phyloP scores from a whole-genome alignment of 306 rosid species.

The Astragalus membranaceus region DNA sequence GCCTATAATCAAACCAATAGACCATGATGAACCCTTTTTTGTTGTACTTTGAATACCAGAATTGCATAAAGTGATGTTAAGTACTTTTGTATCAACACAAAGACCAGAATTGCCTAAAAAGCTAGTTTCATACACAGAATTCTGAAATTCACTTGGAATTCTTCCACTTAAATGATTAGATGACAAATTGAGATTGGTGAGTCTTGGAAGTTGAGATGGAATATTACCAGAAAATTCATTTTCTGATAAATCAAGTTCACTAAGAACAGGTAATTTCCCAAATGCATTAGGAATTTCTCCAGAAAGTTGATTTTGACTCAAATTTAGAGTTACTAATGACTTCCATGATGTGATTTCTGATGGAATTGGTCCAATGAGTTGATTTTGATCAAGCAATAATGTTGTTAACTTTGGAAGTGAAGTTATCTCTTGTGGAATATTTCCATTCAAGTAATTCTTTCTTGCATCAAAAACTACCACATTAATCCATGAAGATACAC shows the following conservation, averaged over 20 bases:
- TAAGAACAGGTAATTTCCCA: conserved; percentile 42
- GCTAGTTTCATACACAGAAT: conserved; percentile 30
- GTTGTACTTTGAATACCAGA: conserved; percentile 11
- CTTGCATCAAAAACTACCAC: conserved; percentile 44
- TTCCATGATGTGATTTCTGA: conserved; percentile 37
- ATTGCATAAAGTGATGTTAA: conserved; percentile 37
- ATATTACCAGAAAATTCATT: conserved; percentile 54
- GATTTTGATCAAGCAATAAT: conserved; percentile 48
- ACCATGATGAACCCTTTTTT: conserved; percentile 33
- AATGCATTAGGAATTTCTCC: conserved; percentile 44
- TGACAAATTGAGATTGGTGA: conserved; percentile 28
- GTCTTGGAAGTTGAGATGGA: conserved; percentile 33
- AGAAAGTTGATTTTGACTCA: conserved; percentile 39
- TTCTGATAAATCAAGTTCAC: conserved; percentile 54
- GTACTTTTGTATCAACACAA: conserved; percentile 26
- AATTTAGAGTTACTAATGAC: conserved; percentile 32
- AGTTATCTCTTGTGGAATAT: conserved; percentile 52
- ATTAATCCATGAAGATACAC: conserved; percentile 42
- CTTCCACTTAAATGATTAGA: conserved; percentile 43
- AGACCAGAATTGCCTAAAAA: conserved; percentile 69
- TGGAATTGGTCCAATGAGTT: conserved; percentile 42
- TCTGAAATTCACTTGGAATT: conserved; percentile 42
- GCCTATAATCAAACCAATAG: conserved; percentile 45
- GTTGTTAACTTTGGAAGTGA: conserved; percentile 30
- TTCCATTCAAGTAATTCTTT: conserved; percentile 49